Evolutionary conservation across 2,329 filamentous ascomycete genomes (phyloP).

Genomic region (Neodidymelliopsis sp.): DNA sequence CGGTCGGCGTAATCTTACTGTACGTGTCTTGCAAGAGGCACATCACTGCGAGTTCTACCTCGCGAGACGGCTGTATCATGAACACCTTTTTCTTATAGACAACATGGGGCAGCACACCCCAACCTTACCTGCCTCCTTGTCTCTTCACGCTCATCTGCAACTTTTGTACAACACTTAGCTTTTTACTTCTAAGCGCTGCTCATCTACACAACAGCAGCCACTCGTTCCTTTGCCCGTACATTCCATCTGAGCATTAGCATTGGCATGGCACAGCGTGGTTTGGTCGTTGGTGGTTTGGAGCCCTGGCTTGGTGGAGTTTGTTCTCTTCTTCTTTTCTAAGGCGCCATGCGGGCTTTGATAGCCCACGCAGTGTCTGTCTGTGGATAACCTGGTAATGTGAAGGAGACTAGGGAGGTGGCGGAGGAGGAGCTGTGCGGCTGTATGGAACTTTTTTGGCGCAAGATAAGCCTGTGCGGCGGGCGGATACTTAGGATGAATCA

Average conservation of each 20-base stretch:
- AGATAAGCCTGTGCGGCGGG: conserved; percentile 18
- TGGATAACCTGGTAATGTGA: conserved; percentile 18
- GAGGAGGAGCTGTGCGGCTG: conserved; percentile 12
- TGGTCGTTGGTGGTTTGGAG: conserved; percentile 28
- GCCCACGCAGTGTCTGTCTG: conserved; percentile 10
- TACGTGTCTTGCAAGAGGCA: conserved; percentile 10
- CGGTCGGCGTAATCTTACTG: conserved; percentile 19
- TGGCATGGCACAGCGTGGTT: conserved; percentile 24
- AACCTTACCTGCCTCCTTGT: not conserved
- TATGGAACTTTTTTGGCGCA: conserved; percentile 25
- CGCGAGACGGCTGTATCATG: conserved; percentile 21
- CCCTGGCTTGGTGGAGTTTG: conserved; percentile 8
- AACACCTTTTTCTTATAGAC: conserved; percentile 20
- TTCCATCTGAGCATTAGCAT: conserved; percentile 20
- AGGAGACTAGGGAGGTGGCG: conserved; percentile 4
- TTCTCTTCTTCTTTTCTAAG: conserved; percentile 16
- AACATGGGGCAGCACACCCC: conserved; percentile 1
- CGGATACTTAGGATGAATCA: conserved; percentile 36
- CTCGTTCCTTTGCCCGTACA: conserved; percentile 5
- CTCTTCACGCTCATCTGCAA: conserved; percentile 8
- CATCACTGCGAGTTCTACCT: conserved; percentile 1
- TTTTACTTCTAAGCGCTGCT: conserved; percentile 17
- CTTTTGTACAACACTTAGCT: conserved; percentile 21
- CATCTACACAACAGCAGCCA: not conserved
- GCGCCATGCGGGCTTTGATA: conserved; percentile 31